Evolutionary conservation across 2,329 filamentous ascomycete species (phyloP).

Genomic region (Sphaerostilbella broomeana): DNA sequence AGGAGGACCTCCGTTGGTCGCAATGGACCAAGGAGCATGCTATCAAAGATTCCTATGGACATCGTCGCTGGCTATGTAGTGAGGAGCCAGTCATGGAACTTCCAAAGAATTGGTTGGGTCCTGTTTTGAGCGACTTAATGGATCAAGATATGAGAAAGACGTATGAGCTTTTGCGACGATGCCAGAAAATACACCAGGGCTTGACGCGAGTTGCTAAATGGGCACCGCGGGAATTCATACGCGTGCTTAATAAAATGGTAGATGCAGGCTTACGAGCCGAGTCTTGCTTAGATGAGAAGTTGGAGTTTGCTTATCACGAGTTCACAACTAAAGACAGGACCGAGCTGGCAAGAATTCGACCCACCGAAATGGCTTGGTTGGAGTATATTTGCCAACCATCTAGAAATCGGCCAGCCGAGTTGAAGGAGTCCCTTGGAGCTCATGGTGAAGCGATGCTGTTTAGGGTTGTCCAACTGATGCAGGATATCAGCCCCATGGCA

Average conservation of each 20-base stretch:
- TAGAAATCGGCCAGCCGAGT: constrained; percentile 3
- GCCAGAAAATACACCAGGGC: constrained; percentile 13
- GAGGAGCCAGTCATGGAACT: constrained; percentile 19
- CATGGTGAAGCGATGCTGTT: constrained; percentile 17
- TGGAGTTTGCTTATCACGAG: constrained; percentile 16
- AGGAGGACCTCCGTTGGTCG: constrained; percentile 17
- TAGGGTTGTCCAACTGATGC: constrained; percentile 20
- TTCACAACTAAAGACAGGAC: neutral
- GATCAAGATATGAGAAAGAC: constrained; percentile 20
- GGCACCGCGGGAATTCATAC: constrained; percentile 18
- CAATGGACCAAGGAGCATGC: constrained; percentile 14
- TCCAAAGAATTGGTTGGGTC: constrained; percentile 21
- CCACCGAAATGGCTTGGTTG: constrained; percentile 20
- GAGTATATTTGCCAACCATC: constrained; percentile 18
- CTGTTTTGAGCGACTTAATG: constrained; percentile 15
- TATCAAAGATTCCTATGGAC: constrained; percentile 16
- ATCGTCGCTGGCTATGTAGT: constrained; percentile 5
- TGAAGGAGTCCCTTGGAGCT: constrained; percentile 3
- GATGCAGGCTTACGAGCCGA: constrained; percentile 11
- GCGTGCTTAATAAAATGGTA: constrained; percentile 8
- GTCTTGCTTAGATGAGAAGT: neutral
- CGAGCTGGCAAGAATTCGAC: constrained; percentile 15
- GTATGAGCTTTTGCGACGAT: constrained; percentile 13
- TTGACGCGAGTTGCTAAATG: constrained; percentile 14
- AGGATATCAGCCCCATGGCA: constrained; percentile 13